Evolutionary conservation across 306 rosid species (phyloP), one percentile per base, ranked within the genome.

Genomic region (Medicago lupulina): DNA sequence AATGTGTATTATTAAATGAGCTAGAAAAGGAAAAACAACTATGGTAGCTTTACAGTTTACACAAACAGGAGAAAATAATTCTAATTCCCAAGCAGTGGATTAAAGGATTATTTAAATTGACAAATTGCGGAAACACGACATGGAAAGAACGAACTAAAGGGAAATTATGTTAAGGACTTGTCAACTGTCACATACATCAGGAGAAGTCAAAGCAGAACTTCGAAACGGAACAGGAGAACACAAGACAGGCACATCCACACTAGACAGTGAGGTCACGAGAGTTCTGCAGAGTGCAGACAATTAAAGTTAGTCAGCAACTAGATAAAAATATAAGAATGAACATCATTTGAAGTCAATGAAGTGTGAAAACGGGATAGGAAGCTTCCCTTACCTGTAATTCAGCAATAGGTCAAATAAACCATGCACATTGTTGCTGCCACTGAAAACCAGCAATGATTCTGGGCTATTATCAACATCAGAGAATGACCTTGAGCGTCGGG

Each of bases 141-240:
- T 38, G 39, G 13, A 51, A 75, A 60, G 76, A 70, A 64, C 64
- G 57, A 31, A 74, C 31, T 18, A n/a, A 43, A 60, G 55, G 62
- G 12, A 75, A 39, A 55, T n/a, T 25, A 70, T 36, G 53, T 72
- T 10, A 13, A 70, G 61, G 31, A 62, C 59, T 44, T 38, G 36
- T 74, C 31, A 3, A 4, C 31, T 28, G 31, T 34, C 13, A 54
- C 87, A 61, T 76, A 96, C 99, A 83, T 96, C 86, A 34, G 98
- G 98, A 67, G 94, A 84, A 79, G 93, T 90, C 64, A 87, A 38
- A 60, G 99, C 86, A 70, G 97, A 90, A 83, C 87, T 96, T 83
- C 79, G 92, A 84, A 96, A 96, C 8, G 96, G 97, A 64, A 89
- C 83, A 23, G 98, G 91, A 25, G 99, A 92, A 77, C 83, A 89